These are phyloP conservation scores for Mitragyna speciosa DNA, from an alignment of 257 asterid species.

Conservation along the genomic window DNA sequence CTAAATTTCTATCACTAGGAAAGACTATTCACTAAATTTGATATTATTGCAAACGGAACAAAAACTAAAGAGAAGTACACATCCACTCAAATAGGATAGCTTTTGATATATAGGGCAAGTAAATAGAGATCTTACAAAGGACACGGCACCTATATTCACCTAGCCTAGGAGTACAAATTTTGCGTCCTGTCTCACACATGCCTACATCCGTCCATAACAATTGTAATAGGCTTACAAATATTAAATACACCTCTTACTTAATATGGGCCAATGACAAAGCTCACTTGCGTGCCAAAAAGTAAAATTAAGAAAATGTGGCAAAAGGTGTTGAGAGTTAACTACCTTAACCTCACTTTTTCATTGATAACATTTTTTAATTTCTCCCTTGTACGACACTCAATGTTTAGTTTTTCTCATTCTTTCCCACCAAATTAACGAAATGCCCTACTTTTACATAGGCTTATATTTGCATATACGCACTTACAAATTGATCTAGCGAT, in stretches of 20 bases:
- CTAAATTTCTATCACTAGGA: not conserved
- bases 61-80: not conserved
- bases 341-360: slow-evolving; percentile 32
- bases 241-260: slow-evolving; percentile 3
- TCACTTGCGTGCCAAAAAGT: not conserved
- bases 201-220: not conserved
- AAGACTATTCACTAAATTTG: not conserved
- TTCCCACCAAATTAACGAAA: not conserved
- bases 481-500: not conserved
- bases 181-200: not conserved
- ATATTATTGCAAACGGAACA: not conserved
- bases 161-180: not conserved
- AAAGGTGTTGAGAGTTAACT: slow-evolving; percentile 20
- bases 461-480: not conserved
- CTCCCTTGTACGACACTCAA: slow-evolving; percentile 14
- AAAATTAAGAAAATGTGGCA: not conserved
- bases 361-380: slow-evolving; percentile 7
- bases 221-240: not conserved
- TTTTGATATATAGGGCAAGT: not conserved
- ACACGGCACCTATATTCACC: not conserved
- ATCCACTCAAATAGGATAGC: not conserved
- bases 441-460: not conserved
- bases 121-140: not conserved
- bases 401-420: slow-evolving; percentile 1
- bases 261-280: slow-evolving; percentile 23